Evolutionary conservation across 2,329 filamentous ascomycete species (phyloP), one percentile per base, ranked within the genome.

Genomic region (Penicillium verrucosum): DNA sequence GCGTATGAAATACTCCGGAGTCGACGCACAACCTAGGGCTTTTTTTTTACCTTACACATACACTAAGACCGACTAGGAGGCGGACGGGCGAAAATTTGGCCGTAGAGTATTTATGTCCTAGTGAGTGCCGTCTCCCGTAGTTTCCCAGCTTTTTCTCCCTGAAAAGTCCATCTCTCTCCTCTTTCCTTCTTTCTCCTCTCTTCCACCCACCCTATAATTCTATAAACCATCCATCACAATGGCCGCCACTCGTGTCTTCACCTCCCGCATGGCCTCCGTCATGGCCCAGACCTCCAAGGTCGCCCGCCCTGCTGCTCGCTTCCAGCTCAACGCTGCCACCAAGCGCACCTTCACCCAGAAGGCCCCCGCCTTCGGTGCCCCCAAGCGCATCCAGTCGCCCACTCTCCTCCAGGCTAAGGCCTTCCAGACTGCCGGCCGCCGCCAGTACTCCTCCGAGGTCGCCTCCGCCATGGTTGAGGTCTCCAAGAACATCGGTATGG

Each of bases 401-500:
- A 82, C 81, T 76, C 82, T 88, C 80, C 78, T 88, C 80, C 83
- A 84, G 79, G 80, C 82, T 78, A 83, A 84, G 78, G 84, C 82
- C 73, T 73, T 76, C 70, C 70, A 70, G 69, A 65, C 70, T 64
- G 85, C 85, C 81, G 80, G 83, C 76, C 85, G 84, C 78, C 89
- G 89, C 76, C 85, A 86, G 77, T 92, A 92, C 88, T 90, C 87
- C 74, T 92, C 89, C 75, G 89, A 92, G 86, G 89, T 92, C 80
- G 89, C 89, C 81, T 60, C 71, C 84, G 89, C 89, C 79, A 88
- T 92, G 83, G 89, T 92, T 78, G 88, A 92, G 85, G 89, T 90
- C 81, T 92, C 89, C 80, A 89, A 91, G 86, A 92, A 92, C 87
- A 78, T 92, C 75, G 89, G 89, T 85, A 92, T 92, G 89, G 89